phyloP scores from a whole-genome alignment of 2,329 filamentous ascomycete species.

The Colletotrichum sp. region DNA sequence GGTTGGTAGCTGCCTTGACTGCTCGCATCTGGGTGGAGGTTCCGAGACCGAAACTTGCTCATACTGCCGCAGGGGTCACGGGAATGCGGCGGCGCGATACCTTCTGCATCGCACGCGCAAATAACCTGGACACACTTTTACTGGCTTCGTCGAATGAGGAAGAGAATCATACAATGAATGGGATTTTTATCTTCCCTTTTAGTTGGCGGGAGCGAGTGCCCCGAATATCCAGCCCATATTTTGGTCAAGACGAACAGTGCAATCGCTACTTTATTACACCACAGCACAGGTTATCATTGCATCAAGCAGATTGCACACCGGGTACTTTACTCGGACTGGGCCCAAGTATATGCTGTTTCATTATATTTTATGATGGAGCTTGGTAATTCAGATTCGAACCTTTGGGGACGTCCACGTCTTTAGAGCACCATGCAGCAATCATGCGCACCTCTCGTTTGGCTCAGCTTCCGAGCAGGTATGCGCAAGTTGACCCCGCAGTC shows the following conservation, averaged over 20 bases:
- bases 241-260: neutral
- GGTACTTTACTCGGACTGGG: neutral
- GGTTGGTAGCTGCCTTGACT: neutral
- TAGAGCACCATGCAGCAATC: neutral
- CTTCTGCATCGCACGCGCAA: neutral
- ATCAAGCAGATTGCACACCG: neutral
- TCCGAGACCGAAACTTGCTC: constrained; percentile 13
- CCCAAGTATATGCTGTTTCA: neutral
- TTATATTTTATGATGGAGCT: neutral
- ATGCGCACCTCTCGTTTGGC: neutral
- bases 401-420: neutral
- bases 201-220: neutral
- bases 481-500: constrained; percentile 5
- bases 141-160: neutral
- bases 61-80: constrained; percentile 1
- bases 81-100: too few relatives aligned
- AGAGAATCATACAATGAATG: neutral
- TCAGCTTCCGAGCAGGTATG: constrained; percentile 5
- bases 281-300: neutral
- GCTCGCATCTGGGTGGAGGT: neutral
- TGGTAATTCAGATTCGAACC: neutral
- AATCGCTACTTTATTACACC: neutral
- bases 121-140: neutral
- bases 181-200: neutral
- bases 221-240: neutral